Evolutionary conservation across 352 stramenopile species (phyloP).

Genomic region (Phytophthora multivora): DNA sequence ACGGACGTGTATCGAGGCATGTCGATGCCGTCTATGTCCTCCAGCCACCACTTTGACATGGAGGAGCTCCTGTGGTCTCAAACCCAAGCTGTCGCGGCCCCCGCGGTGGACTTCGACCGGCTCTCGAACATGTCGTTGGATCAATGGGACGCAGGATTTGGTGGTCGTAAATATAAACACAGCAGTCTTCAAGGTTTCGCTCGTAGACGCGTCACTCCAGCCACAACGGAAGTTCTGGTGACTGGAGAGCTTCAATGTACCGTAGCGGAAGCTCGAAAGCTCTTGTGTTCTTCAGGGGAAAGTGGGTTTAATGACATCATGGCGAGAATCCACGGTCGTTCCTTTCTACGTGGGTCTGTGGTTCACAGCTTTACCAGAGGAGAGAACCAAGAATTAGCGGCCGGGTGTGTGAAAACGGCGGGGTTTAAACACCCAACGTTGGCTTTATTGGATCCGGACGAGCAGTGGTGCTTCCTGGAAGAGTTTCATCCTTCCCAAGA

Average conservation of each 20-base stretch:
- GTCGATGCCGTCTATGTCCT: not conserved
- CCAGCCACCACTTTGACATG: constrained; percentile 2
- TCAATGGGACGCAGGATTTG: constrained; percentile 11
- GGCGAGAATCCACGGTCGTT: constrained; percentile 32
- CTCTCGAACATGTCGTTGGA: constrained; percentile 20
- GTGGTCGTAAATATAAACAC: constrained; percentile 1
- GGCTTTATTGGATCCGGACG: constrained; percentile 29
- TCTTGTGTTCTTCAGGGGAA: constrained; percentile 28
- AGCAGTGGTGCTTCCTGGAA: constrained; percentile 41
- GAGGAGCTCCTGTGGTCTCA: constrained; percentile 20
- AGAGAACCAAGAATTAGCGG: not conserved
- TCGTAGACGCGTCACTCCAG: constrained; percentile 8
- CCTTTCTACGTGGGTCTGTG: constrained; percentile 36
- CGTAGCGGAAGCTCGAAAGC: constrained; percentile 17
- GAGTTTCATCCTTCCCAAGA: constrained; percentile 10
- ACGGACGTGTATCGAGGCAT: not conserved
- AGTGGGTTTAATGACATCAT: constrained; percentile 29
- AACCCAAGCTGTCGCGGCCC: constrained; percentile 15
- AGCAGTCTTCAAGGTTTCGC: constrained; percentile 18
- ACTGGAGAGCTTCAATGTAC: constrained; percentile 35
- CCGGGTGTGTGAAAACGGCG: constrained; percentile 37
- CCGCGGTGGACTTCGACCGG: constrained; percentile 19
- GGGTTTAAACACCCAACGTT: constrained; percentile 33
- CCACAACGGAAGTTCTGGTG: constrained; percentile 21
- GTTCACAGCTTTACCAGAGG: constrained; percentile 30